Base-by-base conservation (phyloP, 2,329 filamentous ascomycete species). In the Drechslerella stenobrocha region DNA sequence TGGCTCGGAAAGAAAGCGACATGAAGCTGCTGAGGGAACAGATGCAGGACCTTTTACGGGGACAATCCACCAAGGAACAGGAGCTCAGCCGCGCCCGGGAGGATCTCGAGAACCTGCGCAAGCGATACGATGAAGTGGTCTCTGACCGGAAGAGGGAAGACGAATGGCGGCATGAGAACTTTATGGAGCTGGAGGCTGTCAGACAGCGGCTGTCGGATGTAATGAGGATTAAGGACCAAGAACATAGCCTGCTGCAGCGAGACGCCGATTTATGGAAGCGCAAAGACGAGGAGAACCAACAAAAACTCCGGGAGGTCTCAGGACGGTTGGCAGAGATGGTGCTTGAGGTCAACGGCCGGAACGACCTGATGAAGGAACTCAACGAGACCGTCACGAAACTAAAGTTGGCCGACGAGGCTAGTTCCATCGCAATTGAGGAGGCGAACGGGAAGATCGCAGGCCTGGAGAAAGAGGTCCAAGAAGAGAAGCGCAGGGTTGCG, bases 291-390 rank as follows among this genome's bases (percentile, higher is more conserved):
- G 63, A 67, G 30, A 58, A 59, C 13, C 63, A 67, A 20, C 44
- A 23, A n/a, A 51, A 67, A 18, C 23, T 67, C 5, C 56, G 51
- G 45, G 57, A 67, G 30, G 63, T 67, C 28, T 55, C 26, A 23
- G 63, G 63, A 37, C 34, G 63, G 28, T 34, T 67, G 26, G 63
- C 63, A 13, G 63, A 67, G 50, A 60, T 67, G 55, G 63, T 67
- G 9, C 22, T 67, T 15, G 48, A 67, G 11, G 50, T 67, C 15
- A 59, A 50, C 15, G 55, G 55, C 4, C 20, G 55, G 13, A 67
- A 67, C 18, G 63, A 67, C 5, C 22, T 67, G 30, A 67, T 67
- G 63, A 60, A 67, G 30, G 55, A 44, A 4, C 26, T 67, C 18
- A 67, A 67, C 45, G 63, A 67, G 34, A 67, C 63, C 1, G 47